Conservation (phyloP, 148 eudicot species). For the Camellia sinensis region DNA sequence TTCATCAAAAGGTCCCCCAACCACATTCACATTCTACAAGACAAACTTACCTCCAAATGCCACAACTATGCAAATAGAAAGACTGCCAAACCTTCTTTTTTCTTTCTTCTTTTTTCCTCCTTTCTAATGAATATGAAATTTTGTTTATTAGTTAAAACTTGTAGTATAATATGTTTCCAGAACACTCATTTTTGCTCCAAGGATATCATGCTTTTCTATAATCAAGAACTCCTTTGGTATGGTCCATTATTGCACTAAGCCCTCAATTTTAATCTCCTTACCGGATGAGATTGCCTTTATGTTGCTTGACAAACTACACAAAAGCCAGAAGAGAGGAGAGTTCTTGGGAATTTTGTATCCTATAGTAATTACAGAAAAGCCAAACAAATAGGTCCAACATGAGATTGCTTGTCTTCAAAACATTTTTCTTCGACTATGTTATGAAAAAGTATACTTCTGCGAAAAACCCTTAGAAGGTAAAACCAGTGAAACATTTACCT, state of each 20-base stretch:
- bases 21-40: too few species aligned
- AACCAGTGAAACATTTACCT: conserved; percentile 43
- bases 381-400: conserved; percentile 1
- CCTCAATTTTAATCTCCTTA: not conserved
- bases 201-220: not conserved
- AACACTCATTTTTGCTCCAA: too few species aligned
- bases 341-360: not conserved
- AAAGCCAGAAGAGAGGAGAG: too few species aligned
- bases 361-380: not conserved
- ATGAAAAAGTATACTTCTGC: not conserved
- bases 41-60: too few species aligned
- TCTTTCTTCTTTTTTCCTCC: too few species aligned
- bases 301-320: too few species aligned
- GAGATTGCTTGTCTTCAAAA: not conserved
- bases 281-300: not conserved
- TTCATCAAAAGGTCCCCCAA: too few species aligned
- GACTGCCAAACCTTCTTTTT: too few species aligned
- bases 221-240: not conserved
- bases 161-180: too few species aligned
- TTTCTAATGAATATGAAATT: too few species aligned
- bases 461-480: conserved; percentile 5
- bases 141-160: too few species aligned
- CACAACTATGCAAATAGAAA: too few species aligned
- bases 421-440: not conserved
- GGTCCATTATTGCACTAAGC: not conserved